Evolutionary conservation across 768 basidiomycete genomes (phyloP).

Genomic region (Leccinum fibrillosum): DNA sequence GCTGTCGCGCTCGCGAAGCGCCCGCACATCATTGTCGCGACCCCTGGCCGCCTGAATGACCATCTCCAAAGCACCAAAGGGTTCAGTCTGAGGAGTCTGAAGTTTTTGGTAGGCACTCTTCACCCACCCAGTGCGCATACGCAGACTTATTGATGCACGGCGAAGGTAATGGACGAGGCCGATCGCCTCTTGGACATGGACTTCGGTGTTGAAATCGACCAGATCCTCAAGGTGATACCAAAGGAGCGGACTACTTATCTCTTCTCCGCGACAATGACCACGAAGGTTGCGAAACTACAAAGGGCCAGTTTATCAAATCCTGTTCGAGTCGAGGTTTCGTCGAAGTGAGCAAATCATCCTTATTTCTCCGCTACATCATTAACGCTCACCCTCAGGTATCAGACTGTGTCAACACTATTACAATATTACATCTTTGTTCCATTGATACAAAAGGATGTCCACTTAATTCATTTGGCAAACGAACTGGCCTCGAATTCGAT

Average conservation of each 20-base stretch:
- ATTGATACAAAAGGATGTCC: slow-evolving; percentile 85
- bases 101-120: slow-evolving; percentile 70
- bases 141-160: not conserved
- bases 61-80: slow-evolving; percentile 98
- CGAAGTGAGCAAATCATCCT: slow-evolving; percentile 59
- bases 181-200: slow-evolving; percentile 96
- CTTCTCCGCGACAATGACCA: slow-evolving; percentile 99
- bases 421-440: slow-evolving; percentile 97
- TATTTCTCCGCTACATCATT: not conserved
- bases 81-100: slow-evolving; percentile 79
- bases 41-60: slow-evolving; percentile 89
- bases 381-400: slow-evolving; percentile 61
- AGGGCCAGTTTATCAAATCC: slow-evolving; percentile 91
- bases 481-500: slow-evolving; percentile 88
- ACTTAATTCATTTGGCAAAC: slow-evolving; percentile 86
- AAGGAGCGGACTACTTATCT: slow-evolving; percentile 93
- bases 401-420: slow-evolving; percentile 91
- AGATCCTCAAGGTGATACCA: slow-evolving; percentile 92
- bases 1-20: slow-evolving; percentile 89
- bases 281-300: slow-evolving; percentile 95
- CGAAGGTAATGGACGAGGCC: slow-evolving; percentile 94
- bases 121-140: not conserved
- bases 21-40: slow-evolving; percentile 94
- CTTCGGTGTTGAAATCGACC: slow-evolving; percentile 93
- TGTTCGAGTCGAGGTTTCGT: slow-evolving; percentile 88